phyloP scores from a whole-genome alignment of 2,329 filamentous ascomycete species.

The Aspergillus calidoustus region DNA sequence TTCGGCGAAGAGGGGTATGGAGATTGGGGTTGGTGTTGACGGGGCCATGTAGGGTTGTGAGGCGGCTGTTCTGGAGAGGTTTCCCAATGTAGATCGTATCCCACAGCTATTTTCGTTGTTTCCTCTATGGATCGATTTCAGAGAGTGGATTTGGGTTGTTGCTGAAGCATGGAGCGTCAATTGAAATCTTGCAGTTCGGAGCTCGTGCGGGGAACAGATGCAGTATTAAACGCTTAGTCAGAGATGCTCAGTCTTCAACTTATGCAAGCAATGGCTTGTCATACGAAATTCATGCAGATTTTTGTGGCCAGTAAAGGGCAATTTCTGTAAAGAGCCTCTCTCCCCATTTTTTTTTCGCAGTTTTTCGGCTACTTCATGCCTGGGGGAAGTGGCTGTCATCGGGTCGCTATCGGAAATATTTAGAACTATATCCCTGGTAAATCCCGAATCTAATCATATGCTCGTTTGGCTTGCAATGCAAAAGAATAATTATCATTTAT shows the following conservation, averaged over 20 bases:
- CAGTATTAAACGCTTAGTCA: slow-evolving; percentile 15
- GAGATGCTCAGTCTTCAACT: neutral
- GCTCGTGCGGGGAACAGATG: slow-evolving; percentile 13
- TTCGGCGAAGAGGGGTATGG: slow-evolving; percentile 48
- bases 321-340: too few relatives aligned
- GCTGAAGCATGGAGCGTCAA: neutral
- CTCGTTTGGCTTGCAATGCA: too few relatives aligned
- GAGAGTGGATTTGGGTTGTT: neutral
- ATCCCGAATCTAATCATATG: too few relatives aligned
- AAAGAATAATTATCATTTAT: too few relatives aligned
- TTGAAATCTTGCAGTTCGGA: neutral
- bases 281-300: too few relatives aligned
- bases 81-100: neutral
- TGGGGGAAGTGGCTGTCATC: too few relatives aligned
- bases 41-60: slow-evolving; percentile 11
- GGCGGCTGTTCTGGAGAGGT: neutral
- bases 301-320: too few relatives aligned
- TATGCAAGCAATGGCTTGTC: neutral
- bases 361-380: too few relatives aligned
- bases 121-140: neutral
- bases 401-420: too few relatives aligned
- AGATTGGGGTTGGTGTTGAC: slow-evolving; percentile 31
- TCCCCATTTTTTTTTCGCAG: too few relatives aligned
- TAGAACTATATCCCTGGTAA: too few relatives aligned
- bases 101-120: too few relatives aligned